These are phyloP conservation scores for Phytophthora melonis DNA, from an alignment of 352 stramenopile genomes.

Conservation along the genomic window DNA sequence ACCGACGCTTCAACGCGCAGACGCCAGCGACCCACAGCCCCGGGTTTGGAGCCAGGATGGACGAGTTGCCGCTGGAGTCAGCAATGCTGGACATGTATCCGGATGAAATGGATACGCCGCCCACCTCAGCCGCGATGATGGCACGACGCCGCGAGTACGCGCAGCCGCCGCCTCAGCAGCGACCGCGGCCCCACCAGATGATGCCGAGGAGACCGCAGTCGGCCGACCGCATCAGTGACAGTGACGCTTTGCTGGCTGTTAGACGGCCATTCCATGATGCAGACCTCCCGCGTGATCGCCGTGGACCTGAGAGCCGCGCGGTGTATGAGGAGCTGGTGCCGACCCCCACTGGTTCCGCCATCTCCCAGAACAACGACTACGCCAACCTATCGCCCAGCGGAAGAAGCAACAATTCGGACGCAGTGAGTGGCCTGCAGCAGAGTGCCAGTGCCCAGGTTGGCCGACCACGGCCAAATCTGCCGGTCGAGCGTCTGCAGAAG, in stretches of 20 bases:
- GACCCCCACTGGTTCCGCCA: background rate
- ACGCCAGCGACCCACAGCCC: constrained; percentile 15
- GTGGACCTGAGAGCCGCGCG: constrained; percentile 18
- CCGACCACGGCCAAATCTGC: constrained; percentile 12
- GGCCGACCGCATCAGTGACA: constrained; percentile 13
- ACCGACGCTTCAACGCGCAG: constrained; percentile 17
- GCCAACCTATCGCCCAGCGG: constrained; percentile 5
- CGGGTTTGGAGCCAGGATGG: constrained; percentile 12
- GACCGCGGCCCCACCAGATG: constrained; percentile 32
- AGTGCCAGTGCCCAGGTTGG: background rate
- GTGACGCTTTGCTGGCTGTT: constrained; percentile 10
- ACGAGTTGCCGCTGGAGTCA: constrained; percentile 34
- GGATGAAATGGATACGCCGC: constrained; percentile 12
- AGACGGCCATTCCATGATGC: constrained; percentile 27
- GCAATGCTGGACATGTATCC: constrained; percentile 37
- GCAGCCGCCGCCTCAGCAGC: constrained; percentile 25
- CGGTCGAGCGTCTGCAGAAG: constrained; percentile 20
- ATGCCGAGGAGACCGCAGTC: constrained; percentile 18
- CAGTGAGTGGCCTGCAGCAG: constrained; percentile 1
- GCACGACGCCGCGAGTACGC: constrained; percentile 30
- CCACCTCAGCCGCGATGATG: background rate
- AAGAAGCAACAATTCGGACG: background rate
- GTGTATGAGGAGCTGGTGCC: constrained; percentile 39
- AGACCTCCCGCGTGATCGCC: constrained; percentile 30
- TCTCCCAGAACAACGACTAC: constrained; percentile 17